Evolutionary conservation across 1,284 basidiomycete species (phyloP).

Genomic region (Ceratobasidium sp.): DNA sequence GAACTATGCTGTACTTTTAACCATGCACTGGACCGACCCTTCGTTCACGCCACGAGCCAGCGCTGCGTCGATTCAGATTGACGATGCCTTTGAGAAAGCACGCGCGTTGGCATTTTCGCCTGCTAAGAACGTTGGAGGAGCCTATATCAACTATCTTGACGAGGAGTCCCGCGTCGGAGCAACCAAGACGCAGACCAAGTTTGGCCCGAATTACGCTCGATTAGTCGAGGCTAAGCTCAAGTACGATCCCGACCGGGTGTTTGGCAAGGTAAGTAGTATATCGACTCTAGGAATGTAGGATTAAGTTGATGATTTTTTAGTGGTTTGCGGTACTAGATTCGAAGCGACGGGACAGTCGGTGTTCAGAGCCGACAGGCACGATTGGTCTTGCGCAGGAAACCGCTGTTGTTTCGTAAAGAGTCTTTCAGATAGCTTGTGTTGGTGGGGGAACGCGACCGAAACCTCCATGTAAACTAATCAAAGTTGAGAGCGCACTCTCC

Average conservation of each 20-base stretch:
- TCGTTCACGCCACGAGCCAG: slow-evolving; percentile 31
- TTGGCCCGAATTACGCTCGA: slow-evolving; percentile 41
- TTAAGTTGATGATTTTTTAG: neutral
- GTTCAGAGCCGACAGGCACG: neutral
- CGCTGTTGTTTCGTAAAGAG: neutral
- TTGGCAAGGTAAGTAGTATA: slow-evolving; percentile 13
- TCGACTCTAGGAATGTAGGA: neutral
- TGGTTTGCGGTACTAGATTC: slow-evolving; percentile 29
- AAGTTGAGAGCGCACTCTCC: no score
- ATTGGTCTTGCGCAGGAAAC: neutral
- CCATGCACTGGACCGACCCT: slow-evolving; percentile 40
- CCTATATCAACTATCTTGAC: slow-evolving; percentile 45
- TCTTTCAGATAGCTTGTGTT: no score
- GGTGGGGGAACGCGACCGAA: no score
- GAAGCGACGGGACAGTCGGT: neutral
- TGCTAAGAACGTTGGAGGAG: slow-evolving; percentile 29
- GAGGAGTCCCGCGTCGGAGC: slow-evolving; percentile 34
- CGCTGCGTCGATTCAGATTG: slow-evolving; percentile 24
- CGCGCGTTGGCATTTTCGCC: slow-evolving; percentile 8
- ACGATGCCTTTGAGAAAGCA: neutral
- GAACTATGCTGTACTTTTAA: slow-evolving; percentile 42
- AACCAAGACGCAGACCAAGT: slow-evolving; percentile 32
- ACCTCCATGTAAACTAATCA: no score
- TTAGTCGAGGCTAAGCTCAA: slow-evolving; percentile 40
- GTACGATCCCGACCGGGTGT: slow-evolving; percentile 43